Percentiles rank a stretch among this genome's conserved stretches.
These are phyloP conservation scores for Gynostemma pentaphyllum DNA, from an alignment of 306 rosid species.

Conservation along the genomic window DNA sequence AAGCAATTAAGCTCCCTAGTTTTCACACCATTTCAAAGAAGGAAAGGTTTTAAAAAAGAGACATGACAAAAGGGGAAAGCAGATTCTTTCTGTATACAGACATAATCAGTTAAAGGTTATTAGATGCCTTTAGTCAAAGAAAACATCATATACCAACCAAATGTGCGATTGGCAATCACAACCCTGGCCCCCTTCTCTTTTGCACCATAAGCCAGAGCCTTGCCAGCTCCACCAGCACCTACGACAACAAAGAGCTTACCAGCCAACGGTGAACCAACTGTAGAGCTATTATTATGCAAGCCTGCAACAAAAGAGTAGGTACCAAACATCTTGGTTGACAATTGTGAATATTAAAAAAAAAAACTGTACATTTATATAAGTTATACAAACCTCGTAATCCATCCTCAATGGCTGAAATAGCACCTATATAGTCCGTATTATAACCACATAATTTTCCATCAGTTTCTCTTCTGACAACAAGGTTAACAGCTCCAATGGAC, in stretches of 20 bases:
- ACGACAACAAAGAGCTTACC: conserved; percentile 82
- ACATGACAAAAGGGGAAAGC: too few species aligned
- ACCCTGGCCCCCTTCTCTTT: conserved; percentile 82
- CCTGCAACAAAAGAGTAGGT: conserved; percentile 21
- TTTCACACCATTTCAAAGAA: neutral
- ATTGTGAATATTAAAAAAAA: neutral
- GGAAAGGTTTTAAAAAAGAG: neutral
- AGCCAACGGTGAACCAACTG: conserved; percentile 55
- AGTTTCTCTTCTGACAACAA: conserved; percentile 52
- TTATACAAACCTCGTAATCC: conserved; percentile 51
- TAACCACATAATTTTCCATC: conserved; percentile 84
- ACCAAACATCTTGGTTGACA: neutral
- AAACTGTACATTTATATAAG: neutral
- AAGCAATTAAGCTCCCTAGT: neutral
- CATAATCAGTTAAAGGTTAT: neutral
- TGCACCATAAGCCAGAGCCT: conserved; percentile 96
- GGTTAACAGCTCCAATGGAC: conserved; percentile 92
- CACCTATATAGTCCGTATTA: conserved; percentile 80
- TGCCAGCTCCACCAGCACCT: conserved; percentile 97
- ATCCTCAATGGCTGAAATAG: conserved; percentile 82
- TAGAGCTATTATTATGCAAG: conserved; percentile 22
- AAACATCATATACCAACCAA: conserved; percentile 31
- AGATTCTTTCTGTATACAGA: too few species aligned
- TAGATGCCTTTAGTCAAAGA: neutral
- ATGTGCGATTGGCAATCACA: conserved; percentile 90